A percentile compares a stretch with the other conserved stretches of the same genome.
Evolutionary conservation across 176 grass and related monocot species (phyloP).

Genomic region (Musa itinerans): DNA sequence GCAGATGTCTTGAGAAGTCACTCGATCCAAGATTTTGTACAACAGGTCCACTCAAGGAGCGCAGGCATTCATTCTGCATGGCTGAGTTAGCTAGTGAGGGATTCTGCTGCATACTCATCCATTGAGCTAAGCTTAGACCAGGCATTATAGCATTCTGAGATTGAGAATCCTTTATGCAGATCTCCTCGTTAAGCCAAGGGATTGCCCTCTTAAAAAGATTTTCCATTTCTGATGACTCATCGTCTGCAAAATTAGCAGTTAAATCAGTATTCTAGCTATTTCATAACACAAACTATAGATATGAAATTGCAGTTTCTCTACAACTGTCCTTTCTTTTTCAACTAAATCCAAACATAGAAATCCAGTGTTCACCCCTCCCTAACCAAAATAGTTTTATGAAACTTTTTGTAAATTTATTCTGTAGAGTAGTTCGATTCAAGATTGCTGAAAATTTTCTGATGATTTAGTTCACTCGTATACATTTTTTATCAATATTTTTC

Average conservation of each 20-base stretch:
- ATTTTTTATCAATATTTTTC: not conserved
- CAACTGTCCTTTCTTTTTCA: not conserved
- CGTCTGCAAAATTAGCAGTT: slow-evolving; percentile 40
- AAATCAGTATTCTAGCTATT: slow-evolving; percentile 7
- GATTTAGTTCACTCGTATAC: not conserved
- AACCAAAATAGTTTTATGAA: not conserved
- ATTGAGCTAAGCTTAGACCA: slow-evolving; percentile 78
- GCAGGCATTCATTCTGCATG: slow-evolving; percentile 58
- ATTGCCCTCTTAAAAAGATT: slow-evolving; percentile 78
- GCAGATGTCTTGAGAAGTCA: slow-evolving; percentile 66
- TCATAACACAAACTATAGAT: no score
- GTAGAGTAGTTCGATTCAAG: not conserved
- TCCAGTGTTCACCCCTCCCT: not conserved
- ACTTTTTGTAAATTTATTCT: not conserved
- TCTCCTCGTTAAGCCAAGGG: slow-evolving; percentile 91
- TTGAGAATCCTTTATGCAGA: slow-evolving; percentile 75
- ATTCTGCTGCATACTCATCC: slow-evolving; percentile 96
- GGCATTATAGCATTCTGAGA: slow-evolving; percentile 63
- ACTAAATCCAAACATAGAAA: not conserved
- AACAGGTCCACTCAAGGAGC: slow-evolving; percentile 44
- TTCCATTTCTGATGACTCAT: slow-evolving; percentile 72
- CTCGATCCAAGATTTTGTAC: slow-evolving; percentile 52
- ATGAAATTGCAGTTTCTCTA: no score
- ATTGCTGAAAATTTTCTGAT: not conserved
- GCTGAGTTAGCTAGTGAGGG: slow-evolving; percentile 34